Conservation (phyloP, 345 rosid species). For the Excoecaria cochinchinensis region DNA sequence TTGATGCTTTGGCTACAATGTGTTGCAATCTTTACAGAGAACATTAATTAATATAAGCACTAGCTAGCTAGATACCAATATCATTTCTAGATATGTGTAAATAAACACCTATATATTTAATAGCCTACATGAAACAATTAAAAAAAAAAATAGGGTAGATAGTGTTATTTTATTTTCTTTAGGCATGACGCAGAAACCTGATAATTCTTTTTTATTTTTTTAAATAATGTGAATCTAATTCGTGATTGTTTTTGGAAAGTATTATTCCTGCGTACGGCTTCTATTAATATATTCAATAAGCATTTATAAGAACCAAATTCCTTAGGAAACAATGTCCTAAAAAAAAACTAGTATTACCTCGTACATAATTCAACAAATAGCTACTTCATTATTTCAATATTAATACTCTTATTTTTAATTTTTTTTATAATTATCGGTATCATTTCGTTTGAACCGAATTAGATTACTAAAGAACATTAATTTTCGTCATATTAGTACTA, state of each 20-base stretch:
- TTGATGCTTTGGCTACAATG: conserved; percentile 2
- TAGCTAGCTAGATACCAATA: conserved; percentile 2
- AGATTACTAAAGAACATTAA: no score
- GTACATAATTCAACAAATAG: no score
- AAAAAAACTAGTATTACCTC: no score
- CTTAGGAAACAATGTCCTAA: not conserved
- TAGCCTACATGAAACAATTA: not conserved
- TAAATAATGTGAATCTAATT: conserved; percentile 13
- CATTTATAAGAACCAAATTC: not conserved
- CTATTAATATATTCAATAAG: not conserved
- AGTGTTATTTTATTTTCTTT: conserved; percentile 1
- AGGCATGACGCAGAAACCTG: no score
- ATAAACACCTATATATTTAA: no score
- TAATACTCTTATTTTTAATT: no score
- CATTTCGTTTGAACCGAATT: no score
- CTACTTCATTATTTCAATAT: no score
- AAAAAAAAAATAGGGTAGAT: not conserved
- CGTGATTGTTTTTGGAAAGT: not conserved
- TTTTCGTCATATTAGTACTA: no score
- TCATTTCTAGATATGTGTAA: not conserved
- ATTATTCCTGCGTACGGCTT: not conserved
- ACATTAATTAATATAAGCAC: conserved; percentile 7
- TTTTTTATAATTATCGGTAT: no score
- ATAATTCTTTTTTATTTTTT: no score
- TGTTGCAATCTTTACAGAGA: not conserved